Base-by-base conservation (phyloP, 2,329 filamentous ascomycete species). In the Fragosphaeria purpurea region DNA sequence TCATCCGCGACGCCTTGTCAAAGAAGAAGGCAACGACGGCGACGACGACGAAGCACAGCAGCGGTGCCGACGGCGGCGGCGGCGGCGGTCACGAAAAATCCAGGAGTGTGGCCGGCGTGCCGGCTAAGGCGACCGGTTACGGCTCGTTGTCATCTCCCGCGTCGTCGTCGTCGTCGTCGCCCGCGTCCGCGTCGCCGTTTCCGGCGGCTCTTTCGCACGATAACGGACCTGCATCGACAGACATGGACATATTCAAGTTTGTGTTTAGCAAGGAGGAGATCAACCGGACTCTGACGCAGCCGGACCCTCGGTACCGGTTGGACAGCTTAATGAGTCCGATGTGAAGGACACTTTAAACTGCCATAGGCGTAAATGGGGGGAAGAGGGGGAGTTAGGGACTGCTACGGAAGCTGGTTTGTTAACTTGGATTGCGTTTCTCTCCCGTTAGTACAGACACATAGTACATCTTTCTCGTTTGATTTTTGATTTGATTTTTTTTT, bases 241-340 rank as follows among this genome's bases (percentile, higher is more conserved):
- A 82, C 62, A 68, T 72, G 50, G 67, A 73, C 31, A 75, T 80
- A 49, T 83, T 81, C 55, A 63, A 69, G 51, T 65, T 68, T 10
- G 70, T 79, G 41, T 82, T 83, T 56, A 67, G 71, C 54, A 57
- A 65, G 35, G 62, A 59, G 6, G 75, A 78, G 62, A 71, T 81
- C 53, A 67, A 73, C 50, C 65, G 70, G 48, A 69, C 77, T 31
- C 64, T 77, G 51, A 70, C 67, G 48, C 68, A 72, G 52, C 74
- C 72, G 12, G 77, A 81, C 54, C 75, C 76, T 33, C 70, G 77
- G 53, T 79, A 76, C 56, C 72, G 69, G 13, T 65, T 80, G 42
- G 70, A 70, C 48, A 79, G 76, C 66, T 68, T 79, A 47, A 74
- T 74, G 46, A 66, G 62, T 47, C 53, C 54, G 10, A 44, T 60